Conservation (phyloP, 108 stramenopile genomes). For the Tribonema minus region DNA sequence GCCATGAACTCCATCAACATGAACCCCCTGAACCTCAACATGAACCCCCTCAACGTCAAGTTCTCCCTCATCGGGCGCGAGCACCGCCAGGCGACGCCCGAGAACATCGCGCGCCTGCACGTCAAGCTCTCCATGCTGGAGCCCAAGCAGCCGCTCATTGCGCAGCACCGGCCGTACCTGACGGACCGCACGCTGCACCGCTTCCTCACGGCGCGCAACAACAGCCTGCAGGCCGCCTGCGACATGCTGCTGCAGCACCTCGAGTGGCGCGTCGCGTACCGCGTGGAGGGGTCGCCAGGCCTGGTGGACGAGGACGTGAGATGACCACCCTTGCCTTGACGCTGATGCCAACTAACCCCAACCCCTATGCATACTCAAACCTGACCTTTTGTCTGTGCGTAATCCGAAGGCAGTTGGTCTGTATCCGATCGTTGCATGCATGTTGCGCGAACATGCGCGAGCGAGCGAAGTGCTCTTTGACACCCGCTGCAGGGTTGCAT, state of each 20-base stretch:
- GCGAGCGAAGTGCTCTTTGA: too few relatives aligned
- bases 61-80: not conserved
- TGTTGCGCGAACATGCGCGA: too few relatives aligned
- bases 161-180: not conserved
- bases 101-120: constrained; percentile 20
- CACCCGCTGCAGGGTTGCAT: too few relatives aligned
- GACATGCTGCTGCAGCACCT: constrained; percentile 34
- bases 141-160: not conserved
- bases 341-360: too few relatives aligned
- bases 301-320: constrained; percentile 26
- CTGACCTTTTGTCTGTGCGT: too few relatives aligned
- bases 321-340: too few relatives aligned
- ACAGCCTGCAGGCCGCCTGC: constrained; percentile 4
- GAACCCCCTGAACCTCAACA: too few relatives aligned
- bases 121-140: constrained; percentile 3
- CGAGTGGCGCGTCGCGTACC: constrained; percentile 22
- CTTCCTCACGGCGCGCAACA: constrained; percentile 29
- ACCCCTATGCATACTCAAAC: too few relatives aligned
- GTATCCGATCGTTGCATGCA: too few relatives aligned
- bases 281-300: not conserved
- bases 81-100: constrained; percentile 30
- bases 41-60: too few relatives aligned
- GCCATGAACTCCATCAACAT: too few relatives aligned
- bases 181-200: constrained; percentile 26
- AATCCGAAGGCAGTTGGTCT: too few relatives aligned